Conservation (phyloP, 2,329 filamentous ascomycete genomes). For the Alternaria triticina region DNA sequence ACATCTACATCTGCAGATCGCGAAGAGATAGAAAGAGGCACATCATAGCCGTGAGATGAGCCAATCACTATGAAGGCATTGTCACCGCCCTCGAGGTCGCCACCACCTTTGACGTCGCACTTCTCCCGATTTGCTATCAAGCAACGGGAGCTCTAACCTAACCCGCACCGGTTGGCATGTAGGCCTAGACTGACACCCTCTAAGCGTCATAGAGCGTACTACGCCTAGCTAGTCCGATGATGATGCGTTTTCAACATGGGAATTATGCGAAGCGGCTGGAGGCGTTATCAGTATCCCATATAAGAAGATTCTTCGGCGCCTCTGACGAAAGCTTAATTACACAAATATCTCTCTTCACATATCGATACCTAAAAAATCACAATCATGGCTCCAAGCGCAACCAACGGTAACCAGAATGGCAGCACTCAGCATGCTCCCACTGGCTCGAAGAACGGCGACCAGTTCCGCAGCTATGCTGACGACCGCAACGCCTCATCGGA, state of each 20-base stretch:
- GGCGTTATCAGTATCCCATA: not conserved
- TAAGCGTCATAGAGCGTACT: slow-evolving; percentile 26
- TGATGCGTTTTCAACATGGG: slow-evolving; percentile 11
- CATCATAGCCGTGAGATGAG: not conserved
- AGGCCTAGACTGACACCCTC: slow-evolving; percentile 11
- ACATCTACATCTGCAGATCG: slow-evolving; percentile 8
- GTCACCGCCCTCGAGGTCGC: slow-evolving; percentile 12
- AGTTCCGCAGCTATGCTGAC: slow-evolving; percentile 52
- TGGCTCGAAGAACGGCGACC: slow-evolving; percentile 43
- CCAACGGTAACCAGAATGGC: slow-evolving; percentile 7
- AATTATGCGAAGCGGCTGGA: not conserved
- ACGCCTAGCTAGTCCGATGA: slow-evolving; percentile 10
- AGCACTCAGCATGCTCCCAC: slow-evolving; percentile 23
- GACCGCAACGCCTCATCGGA: slow-evolving; percentile 53
- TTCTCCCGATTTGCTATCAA: slow-evolving; percentile 14
- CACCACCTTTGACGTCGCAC: slow-evolving; percentile 18
- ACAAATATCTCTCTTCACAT: not conserved
- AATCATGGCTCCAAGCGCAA: slow-evolving; percentile 16
- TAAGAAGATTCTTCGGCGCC: slow-evolving; percentile 2
- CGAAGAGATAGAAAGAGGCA: not conserved
- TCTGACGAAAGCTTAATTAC: not conserved
- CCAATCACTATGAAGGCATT: slow-evolving; percentile 19
- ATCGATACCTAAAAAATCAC: not conserved
- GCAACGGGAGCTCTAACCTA: slow-evolving; percentile 13
- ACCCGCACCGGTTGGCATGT: slow-evolving; percentile 1